Percentiles rank a stretch among this genome's conserved stretches.
These are phyloP conservation scores for Anethum foeniculum DNA, from an alignment of 140 eudicot genomes.

Conservation along the genomic window DNA sequence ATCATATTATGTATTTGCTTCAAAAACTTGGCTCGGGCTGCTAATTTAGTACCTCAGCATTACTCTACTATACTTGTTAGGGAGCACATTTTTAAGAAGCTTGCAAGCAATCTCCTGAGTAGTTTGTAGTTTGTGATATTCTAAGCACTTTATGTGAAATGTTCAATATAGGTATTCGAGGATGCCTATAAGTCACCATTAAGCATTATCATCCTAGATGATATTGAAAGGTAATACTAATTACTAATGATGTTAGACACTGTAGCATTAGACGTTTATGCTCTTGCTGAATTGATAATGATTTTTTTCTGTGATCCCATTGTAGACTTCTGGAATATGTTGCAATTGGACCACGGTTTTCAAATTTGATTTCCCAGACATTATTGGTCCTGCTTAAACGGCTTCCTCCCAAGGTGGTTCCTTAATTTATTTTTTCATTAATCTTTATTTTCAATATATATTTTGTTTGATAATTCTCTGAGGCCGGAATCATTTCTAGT, in stretches of 20 bases:
- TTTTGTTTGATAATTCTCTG: neutral
- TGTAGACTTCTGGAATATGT: slow-evolving; percentile 88
- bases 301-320: slow-evolving; percentile 4
- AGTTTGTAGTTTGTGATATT: neutral
- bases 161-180: slow-evolving; percentile 66
- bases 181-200: slow-evolving; percentile 95
- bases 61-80: neutral
- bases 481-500: neutral
- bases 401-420: slow-evolving; percentile 86
- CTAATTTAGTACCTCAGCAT: slow-evolving; percentile 1
- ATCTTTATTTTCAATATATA: neutral
- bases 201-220: slow-evolving; percentile 89
- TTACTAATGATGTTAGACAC: neutral
- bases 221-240: slow-evolving; percentile 69
- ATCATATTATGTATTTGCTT: neutral
- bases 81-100: neutral
- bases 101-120: neutral
- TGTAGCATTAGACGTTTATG: neutral
- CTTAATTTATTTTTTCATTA: neutral
- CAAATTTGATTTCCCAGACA: slow-evolving; percentile 91
- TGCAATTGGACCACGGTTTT: slow-evolving; percentile 95
- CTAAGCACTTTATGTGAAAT: slow-evolving; percentile 14
- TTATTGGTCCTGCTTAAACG: slow-evolving; percentile 92
- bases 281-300: neutral
- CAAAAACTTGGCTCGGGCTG: neutral